Conservation (phyloP, 129 eudicot species). For the Logfia minima region DNA sequence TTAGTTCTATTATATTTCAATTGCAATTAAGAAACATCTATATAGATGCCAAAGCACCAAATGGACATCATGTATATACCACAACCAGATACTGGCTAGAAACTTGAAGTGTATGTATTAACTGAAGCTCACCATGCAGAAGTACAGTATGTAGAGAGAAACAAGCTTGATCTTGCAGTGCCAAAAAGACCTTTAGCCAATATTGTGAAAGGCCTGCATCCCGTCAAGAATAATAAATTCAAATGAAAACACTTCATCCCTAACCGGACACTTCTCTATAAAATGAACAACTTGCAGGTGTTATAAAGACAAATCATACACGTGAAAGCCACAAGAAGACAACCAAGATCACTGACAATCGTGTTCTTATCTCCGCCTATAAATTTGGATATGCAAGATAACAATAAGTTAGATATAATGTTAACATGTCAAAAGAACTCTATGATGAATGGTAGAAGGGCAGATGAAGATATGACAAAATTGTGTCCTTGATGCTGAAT, state of each 20-base stretch:
- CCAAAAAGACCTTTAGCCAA: constrained; percentile 88
- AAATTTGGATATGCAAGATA: constrained; percentile 11
- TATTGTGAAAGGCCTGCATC: constrained; percentile 80
- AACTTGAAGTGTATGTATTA: neutral
- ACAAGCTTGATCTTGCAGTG: constrained; percentile 96
- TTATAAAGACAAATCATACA: neutral
- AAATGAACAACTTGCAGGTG: neutral
- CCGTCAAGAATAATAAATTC: constrained; percentile 8
- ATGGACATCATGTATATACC: neutral
- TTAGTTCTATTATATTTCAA: neutral
- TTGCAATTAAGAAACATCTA: constrained; percentile 11
- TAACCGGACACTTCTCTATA: neutral
- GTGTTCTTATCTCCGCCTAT: neutral
- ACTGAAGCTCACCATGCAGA: constrained; percentile 84
- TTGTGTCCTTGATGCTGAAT: neutral
- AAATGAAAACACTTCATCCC: neutral
- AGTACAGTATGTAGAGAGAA: constrained; percentile 79
- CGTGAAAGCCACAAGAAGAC: constrained; percentile 4
- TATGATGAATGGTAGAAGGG: constrained; percentile 11
- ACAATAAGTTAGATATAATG: neutral
- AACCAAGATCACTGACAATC: constrained; percentile 10
- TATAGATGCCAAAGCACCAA: constrained; percentile 1
- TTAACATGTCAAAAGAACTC: neutral
- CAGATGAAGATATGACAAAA: constrained; percentile 1
- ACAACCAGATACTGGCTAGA: constrained; percentile 2